phyloP scores from a whole-genome alignment of 441 rosid species.

The Mallotus japonicus region DNA sequence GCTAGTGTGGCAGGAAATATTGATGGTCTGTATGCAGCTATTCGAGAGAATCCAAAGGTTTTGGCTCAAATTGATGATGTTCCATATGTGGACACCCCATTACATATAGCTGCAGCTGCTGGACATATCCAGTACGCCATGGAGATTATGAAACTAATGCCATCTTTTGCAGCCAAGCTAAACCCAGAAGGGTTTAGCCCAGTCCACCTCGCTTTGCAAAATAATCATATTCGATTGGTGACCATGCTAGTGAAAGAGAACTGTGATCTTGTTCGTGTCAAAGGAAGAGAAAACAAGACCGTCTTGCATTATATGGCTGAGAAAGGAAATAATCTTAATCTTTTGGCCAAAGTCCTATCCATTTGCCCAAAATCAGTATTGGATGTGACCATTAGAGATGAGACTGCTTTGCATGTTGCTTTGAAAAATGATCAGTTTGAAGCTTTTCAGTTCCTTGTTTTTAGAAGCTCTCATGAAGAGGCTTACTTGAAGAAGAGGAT shows the following conservation, averaged over 20 bases:
- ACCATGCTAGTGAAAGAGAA: constrained; percentile 14
- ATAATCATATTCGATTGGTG: neutral
- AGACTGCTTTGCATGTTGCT: constrained; percentile 32
- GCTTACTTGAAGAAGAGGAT: no score
- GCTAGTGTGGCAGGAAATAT: constrained; percentile 27
- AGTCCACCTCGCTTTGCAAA: constrained; percentile 9
- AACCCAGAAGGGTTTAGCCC: constrained; percentile 11
- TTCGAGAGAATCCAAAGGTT: constrained; percentile 21
- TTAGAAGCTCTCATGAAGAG: no score
- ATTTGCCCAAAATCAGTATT: constrained; percentile 28
- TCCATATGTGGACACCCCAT: constrained; percentile 28
- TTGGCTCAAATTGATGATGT: constrained; percentile 19
- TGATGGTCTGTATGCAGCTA: constrained; percentile 22
- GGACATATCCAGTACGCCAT: constrained; percentile 28
- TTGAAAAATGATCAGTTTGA: neutral
- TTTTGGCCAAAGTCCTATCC: constrained; percentile 21
- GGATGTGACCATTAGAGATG: constrained; percentile 24
- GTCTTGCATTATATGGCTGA: neutral
- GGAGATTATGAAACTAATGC: constrained; percentile 32
- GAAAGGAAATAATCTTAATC: constrained; percentile 16
- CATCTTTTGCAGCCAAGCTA: constrained; percentile 24
- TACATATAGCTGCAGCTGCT: constrained; percentile 29
- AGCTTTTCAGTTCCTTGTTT: neutral
- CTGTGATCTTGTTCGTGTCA: constrained; percentile 22
- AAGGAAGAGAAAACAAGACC: constrained; percentile 30